Base-by-base conservation (phyloP, 441 rosid species). In the Pelargonium myrrhifolium region DNA sequence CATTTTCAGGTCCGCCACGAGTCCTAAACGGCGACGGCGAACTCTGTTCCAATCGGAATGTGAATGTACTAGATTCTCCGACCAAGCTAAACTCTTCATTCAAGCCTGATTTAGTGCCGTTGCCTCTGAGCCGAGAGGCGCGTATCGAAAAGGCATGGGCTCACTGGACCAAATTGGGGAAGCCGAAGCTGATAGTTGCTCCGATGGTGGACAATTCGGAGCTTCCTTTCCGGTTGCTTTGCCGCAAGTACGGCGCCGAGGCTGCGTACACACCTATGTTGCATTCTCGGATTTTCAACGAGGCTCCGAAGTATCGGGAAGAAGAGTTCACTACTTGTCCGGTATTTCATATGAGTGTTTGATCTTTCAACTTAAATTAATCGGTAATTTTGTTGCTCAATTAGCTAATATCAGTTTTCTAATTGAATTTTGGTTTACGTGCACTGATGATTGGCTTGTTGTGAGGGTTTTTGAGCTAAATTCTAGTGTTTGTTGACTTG, bases 191-290 rank as follows among this genome's bases (percentile, higher is more conserved):
- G 40, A 79, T 93, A 1, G 98, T 90, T 11, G 98, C 97, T 39
- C 96, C 97, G 6, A 93, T 93, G 97, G 97, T 90, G 65, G 96
- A 93, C 68, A 89, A 93, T 75, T 93, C 97, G 3, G 98, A 87
- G 86, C 88, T 93, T 6, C 98, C 96, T 15, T 90, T 90, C 80
- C 77, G 98, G 65, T 77, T 93, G 92, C 97, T 93, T 4, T 93
- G 98, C 17, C 82, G 89, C 42, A 89, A 85, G 79, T 90, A 84
- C 67, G 96, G 97, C n/a, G 98, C 98, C 22, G 81, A 82, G 28
- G 97, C 93, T 31, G 98, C 97, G 3, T 90, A 90, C 39, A 87
- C 95, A 9, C 98, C 96, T 3, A 93, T 93, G 97, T 76, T 93
- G 64, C 96, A 90, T 81, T 90, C 97, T 0, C 73, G 93, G 73